These are phyloP conservation scores for Hericium alpestre DNA, from an alignment of 768 basidiomycete species.

Conservation along the genomic window DNA sequence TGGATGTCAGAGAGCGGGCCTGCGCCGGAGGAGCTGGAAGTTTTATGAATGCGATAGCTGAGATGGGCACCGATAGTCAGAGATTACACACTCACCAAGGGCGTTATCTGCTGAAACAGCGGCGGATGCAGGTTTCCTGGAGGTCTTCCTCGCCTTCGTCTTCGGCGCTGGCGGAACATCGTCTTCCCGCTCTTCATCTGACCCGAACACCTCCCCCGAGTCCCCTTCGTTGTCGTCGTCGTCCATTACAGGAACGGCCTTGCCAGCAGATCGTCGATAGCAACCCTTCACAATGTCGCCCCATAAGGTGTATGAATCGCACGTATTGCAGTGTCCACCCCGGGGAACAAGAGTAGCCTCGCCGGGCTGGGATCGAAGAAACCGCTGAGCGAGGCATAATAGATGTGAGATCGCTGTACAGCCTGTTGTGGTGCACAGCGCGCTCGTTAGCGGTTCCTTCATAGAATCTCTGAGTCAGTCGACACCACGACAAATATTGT, in stretches of 20 bases:
- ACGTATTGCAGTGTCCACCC: slow-evolving; percentile 48
- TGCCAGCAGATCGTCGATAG: slow-evolving; percentile 37
- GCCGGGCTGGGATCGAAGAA: slow-evolving; percentile 23
- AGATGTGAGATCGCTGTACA: slow-evolving; percentile 52
- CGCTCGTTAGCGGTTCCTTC: slow-evolving; percentile 40
- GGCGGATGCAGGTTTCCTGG: too few relatives aligned
- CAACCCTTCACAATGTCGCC: slow-evolving; percentile 58
- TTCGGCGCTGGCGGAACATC: background rate
- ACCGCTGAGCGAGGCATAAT: slow-evolving; percentile 40
- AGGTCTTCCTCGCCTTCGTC: too few relatives aligned
- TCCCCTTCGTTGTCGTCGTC: slow-evolving; percentile 22
- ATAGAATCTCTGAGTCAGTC: too few relatives aligned
- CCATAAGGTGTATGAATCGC: slow-evolving; percentile 50
- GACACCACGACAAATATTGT: too few relatives aligned
- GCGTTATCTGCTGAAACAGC: too few relatives aligned
- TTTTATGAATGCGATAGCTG: too few relatives aligned
- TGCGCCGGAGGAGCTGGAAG: too few relatives aligned
- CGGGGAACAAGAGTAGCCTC: slow-evolving; percentile 39
- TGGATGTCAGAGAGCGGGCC: background rate
- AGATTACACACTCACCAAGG: too few relatives aligned
- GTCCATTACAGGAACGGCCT: slow-evolving; percentile 20
- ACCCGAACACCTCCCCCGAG: slow-evolving; percentile 5
- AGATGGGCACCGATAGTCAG: too few relatives aligned
- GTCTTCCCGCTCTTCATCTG: background rate
- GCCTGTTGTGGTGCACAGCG: slow-evolving; percentile 40